Percentiles rank a stretch among this genome's conserved stretches.
Evolutionary conservation across 768 basidiomycete genomes (phyloP).

Genomic region (Phlebiopsis flavidoalba): DNA sequence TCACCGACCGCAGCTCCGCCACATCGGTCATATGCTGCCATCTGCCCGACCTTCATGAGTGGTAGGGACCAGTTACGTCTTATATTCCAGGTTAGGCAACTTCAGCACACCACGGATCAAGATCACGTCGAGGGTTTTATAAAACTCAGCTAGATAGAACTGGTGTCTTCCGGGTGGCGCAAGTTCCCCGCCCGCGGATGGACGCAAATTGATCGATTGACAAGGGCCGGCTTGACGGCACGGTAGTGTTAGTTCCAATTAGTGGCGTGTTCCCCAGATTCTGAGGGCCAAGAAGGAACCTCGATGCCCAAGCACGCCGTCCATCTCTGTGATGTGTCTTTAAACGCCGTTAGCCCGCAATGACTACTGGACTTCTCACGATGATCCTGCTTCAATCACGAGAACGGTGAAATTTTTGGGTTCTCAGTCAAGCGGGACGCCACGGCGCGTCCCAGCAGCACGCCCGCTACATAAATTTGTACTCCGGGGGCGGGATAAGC

Average conservation of each 20-base stretch:
- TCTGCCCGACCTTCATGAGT: no score
- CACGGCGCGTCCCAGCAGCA: constrained; percentile 9
- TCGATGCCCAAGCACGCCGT: constrained; percentile 11
- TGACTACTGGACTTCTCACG: background rate
- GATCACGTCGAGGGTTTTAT: no score
- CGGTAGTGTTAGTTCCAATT: constrained; percentile 25
- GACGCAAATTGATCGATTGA: constrained; percentile 14
- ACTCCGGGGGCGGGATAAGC: background rate
- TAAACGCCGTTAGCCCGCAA: background rate
- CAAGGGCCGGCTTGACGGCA: constrained; percentile 14
- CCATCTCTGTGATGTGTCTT: background rate
- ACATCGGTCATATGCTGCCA: no score
- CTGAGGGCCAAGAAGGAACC: constrained; percentile 11
- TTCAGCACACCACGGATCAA: no score
- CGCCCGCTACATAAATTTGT: constrained; percentile 1
- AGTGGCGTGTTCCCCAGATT: constrained; percentile 11
- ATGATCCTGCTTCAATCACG: constrained; percentile 11
- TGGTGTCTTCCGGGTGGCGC: no score
- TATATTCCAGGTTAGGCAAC: no score
- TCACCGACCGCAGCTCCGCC: no score
- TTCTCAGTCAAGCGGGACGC: constrained; percentile 9
- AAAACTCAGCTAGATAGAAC: no score
- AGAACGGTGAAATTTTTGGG: constrained; percentile 2
- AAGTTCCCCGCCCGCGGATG: no score
- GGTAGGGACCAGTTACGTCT: no score